Conservation (phyloP, 176 grass and related monocot species). For the Musa troglodytarum region DNA sequence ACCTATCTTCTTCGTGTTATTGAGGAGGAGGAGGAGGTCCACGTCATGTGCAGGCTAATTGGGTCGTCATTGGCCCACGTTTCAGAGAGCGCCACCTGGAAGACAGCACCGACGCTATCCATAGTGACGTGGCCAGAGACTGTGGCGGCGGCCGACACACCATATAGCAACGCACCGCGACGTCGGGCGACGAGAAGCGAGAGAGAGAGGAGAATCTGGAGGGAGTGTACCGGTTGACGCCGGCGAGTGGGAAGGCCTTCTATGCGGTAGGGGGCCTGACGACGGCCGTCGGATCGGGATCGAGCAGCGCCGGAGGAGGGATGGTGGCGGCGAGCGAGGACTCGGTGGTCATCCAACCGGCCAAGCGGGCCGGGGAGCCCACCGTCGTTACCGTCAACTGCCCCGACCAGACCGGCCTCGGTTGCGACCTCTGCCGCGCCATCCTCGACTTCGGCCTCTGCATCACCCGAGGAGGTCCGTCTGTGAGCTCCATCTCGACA, state of each 20-base stretch:
- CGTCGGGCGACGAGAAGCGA: neutral
- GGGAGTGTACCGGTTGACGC: no score
- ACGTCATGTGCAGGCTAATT: neutral
- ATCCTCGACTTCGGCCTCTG: constrained; percentile 94
- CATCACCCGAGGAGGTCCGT: constrained; percentile 71
- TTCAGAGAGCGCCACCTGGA: neutral
- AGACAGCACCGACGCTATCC: neutral
- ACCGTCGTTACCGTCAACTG: constrained; percentile 79
- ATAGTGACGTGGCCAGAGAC: no score
- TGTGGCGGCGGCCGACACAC: neutral
- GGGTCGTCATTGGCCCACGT: neutral
- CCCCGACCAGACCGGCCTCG: constrained; percentile 79
- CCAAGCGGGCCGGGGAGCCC: constrained; percentile 32
- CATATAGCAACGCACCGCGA: neutral
- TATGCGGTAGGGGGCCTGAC: neutral
- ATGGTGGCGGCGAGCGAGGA: constrained; percentile 39
- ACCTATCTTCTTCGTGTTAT: no score
- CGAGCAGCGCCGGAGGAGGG: constrained; percentile 13
- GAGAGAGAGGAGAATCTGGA: neutral
- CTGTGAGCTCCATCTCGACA: neutral
- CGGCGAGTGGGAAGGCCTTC: neutral
- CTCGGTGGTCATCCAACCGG: constrained; percentile 65
- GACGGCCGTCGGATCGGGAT: constrained; percentile 6
- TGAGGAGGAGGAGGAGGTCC: neutral
- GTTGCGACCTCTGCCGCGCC: constrained; percentile 77